Conservation (phyloP, 306 rosid species). For the Oemleria cerasiformis region DNA sequence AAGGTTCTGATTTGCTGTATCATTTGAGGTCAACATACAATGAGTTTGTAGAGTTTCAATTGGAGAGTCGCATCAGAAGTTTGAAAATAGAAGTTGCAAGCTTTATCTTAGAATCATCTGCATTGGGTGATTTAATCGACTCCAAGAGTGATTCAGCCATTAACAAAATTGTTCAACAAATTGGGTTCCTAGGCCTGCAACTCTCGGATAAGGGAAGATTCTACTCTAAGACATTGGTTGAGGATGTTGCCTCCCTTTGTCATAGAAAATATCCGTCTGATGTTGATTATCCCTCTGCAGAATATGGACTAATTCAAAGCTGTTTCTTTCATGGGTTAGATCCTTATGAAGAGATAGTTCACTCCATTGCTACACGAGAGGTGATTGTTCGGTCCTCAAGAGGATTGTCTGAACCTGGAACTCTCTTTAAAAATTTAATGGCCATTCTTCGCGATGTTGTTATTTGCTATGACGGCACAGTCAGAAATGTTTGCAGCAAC, state of each 20-base stretch:
- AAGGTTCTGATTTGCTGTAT: slow-evolving; percentile 49
- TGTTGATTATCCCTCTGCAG: slow-evolving; percentile 72
- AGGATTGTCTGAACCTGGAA: slow-evolving; percentile 96
- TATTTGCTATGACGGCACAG: slow-evolving; percentile 89
- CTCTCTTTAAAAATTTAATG: slow-evolving; percentile 86
- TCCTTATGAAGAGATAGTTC: slow-evolving; percentile 87
- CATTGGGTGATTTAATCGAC: slow-evolving; percentile 67
- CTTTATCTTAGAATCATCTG: slow-evolving; percentile 58
- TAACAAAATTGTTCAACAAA: slow-evolving; percentile 74
- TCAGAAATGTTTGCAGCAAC: slow-evolving; percentile 81
- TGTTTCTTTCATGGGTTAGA: slow-evolving; percentile 84
- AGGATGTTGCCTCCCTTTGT: slow-evolving; percentile 65
- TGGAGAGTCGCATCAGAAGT: slow-evolving; percentile 57
- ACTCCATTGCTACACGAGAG: slow-evolving; percentile 85
- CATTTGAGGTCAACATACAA: slow-evolving; percentile 63
- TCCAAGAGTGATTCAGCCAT: slow-evolving; percentile 75
- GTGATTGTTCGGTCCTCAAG: slow-evolving; percentile 82
- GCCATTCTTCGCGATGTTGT: slow-evolving; percentile 93
- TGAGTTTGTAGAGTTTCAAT: slow-evolving; percentile 64
- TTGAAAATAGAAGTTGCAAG: slow-evolving; percentile 46
- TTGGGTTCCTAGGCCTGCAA: slow-evolving; percentile 85
- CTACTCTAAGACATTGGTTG: slow-evolving; percentile 76
- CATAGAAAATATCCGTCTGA: slow-evolving; percentile 50
- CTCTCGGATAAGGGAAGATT: slow-evolving; percentile 74
- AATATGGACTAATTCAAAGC: slow-evolving; percentile 69